A percentile compares a stretch with the other conserved stretches of the same genome.
Conservation (phyloP, 177 flowering plant species). For the Tripterygium wilfordii region DNA sequence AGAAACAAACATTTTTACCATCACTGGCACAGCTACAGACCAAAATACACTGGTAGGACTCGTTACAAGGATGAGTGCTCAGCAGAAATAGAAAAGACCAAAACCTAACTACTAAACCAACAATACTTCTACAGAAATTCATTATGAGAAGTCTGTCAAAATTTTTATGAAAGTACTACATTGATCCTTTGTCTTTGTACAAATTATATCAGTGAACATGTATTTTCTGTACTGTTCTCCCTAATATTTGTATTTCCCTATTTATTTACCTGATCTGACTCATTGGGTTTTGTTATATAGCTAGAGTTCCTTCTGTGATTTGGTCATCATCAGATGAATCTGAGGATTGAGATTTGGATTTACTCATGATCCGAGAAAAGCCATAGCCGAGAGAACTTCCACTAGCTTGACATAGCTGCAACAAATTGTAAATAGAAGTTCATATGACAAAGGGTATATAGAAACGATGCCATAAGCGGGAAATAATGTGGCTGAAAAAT, state of each 20-base stretch:
- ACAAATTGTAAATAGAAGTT: neutral
- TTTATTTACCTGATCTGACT: neutral
- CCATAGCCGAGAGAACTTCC: slow-evolving; percentile 98
- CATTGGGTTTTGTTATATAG: slow-evolving; percentile 33
- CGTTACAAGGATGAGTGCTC: too few species aligned
- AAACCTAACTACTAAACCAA: too few species aligned
- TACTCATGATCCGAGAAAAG: slow-evolving; percentile 54
- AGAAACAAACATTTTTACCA: too few species aligned
- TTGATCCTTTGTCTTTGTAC: slow-evolving; percentile 27
- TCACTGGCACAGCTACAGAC: too few species aligned
- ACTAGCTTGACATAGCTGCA: slow-evolving; percentile 84
- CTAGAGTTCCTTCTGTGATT: slow-evolving; percentile 75
- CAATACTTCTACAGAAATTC: too few species aligned
- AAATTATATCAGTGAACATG: slow-evolving; percentile 6
- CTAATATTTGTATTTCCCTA: neutral
- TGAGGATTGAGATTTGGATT: slow-evolving; percentile 47
- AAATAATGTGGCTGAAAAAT: neutral
- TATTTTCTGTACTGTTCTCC: neutral
- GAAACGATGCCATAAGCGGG: too few species aligned
- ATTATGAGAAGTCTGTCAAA: neutral
- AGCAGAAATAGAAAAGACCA: too few species aligned
- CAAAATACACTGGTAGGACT: too few species aligned
- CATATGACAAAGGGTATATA: too few species aligned
- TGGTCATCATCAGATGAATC: slow-evolving; percentile 73
- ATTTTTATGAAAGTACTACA: too few species aligned